These are phyloP conservation scores for Podila clonocystis DNA, from an alignment of 192 early-diverging fungal genomes.

Conservation along the genomic window DNA sequence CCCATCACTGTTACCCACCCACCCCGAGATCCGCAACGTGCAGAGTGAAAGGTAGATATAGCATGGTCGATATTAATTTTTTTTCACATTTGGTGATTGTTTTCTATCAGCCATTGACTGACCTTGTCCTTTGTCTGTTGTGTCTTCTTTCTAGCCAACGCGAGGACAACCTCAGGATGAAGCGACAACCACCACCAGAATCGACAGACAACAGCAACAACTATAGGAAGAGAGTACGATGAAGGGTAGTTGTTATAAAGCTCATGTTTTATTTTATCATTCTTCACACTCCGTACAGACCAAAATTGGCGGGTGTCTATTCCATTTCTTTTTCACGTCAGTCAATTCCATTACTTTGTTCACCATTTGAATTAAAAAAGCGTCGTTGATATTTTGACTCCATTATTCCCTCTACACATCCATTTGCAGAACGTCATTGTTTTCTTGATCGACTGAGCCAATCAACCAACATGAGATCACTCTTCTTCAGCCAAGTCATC, in stretches of 20 bases:
- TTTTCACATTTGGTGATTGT: background rate
- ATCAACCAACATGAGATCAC: no score
- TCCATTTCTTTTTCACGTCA: no score
- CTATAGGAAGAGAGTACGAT: constrained; percentile 33
- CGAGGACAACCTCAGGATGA: constrained; percentile 41
- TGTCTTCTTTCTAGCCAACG: constrained; percentile 5
- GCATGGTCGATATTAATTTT: background rate
- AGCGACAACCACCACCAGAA: constrained; percentile 34
- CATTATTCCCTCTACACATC: no score
- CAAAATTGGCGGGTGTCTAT: no score
- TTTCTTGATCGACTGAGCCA: no score
- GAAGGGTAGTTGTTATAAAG: background rate
- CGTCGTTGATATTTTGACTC: no score
- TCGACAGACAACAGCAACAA: constrained; percentile 28
- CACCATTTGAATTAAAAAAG: no score
- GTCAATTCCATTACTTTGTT: no score
- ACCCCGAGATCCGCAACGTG: constrained; percentile 64
- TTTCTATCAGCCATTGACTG: background rate
- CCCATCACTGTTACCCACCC: constrained; percentile 63
- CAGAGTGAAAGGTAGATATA: constrained; percentile 26
- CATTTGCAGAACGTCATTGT: no score
- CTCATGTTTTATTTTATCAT: no score
- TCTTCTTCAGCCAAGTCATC: no score
- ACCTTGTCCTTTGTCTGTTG: background rate
- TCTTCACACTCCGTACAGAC: no score